Conservation (phyloP, 2,329 filamentous ascomycete genomes). For the Fusarium robinianum region DNA sequence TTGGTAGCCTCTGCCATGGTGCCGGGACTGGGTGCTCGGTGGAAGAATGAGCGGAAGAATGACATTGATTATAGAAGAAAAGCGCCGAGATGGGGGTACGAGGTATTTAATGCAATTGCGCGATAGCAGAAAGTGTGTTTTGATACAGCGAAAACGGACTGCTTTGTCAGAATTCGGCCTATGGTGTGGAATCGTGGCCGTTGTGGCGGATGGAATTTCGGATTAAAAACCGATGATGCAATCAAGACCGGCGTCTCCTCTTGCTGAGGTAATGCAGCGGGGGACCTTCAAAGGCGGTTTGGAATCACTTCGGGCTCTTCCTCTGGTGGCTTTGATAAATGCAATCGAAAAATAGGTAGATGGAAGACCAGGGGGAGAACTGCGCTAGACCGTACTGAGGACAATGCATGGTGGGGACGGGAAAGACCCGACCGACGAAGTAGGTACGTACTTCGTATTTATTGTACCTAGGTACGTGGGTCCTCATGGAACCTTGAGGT, state of each 20-base stretch:
- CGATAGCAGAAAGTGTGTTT: conserved; percentile 7
- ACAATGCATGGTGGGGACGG: no score
- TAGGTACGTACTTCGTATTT: no score
- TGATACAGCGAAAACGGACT: background rate
- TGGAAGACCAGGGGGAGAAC: no score
- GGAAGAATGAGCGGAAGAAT: conserved; percentile 75
- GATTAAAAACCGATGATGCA: conserved; percentile 32
- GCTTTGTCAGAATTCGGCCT: conserved; percentile 29
- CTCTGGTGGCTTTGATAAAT: no score
- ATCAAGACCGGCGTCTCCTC: conserved; percentile 16
- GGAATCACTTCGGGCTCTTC: background rate
- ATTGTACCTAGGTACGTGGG: no score
- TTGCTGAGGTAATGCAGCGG: no score
- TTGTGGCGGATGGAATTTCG: conserved; percentile 11
- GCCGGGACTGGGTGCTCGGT: conserved; percentile 61
- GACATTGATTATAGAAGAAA: conserved; percentile 53
- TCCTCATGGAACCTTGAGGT: background rate
- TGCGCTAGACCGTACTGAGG: no score
- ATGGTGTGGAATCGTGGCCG: conserved; percentile 17
- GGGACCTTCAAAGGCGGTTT: no score
- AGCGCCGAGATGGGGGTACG: conserved; percentile 9
- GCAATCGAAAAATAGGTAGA: no score
- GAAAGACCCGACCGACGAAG: no score
- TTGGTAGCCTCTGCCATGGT: conserved; percentile 81
- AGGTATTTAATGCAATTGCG: conserved; percentile 30